phyloP scores from a whole-genome alignment of 2,329 filamentous ascomycete genomes.

The Paradendryphiella salina region DNA sequence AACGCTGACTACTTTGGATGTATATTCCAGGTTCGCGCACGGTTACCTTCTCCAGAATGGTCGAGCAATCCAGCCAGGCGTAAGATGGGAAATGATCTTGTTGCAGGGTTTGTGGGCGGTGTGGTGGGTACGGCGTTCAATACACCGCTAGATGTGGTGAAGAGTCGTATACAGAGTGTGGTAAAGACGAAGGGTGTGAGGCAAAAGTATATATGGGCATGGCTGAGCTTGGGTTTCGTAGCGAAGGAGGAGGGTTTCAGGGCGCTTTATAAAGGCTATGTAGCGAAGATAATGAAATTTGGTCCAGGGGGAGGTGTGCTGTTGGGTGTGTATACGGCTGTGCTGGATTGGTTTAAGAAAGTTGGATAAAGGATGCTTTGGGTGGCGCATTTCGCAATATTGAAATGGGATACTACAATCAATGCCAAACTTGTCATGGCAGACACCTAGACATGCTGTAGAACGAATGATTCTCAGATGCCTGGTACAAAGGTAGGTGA shows the following conservation, averaged over 20 bases:
- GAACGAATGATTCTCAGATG: no score
- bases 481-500: no score
- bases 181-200: conserved; percentile 30
- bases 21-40: conserved; percentile 36
- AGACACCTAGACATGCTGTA: no score
- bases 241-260: conserved; percentile 34
- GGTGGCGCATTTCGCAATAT: no score
- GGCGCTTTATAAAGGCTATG: conserved; percentile 39
- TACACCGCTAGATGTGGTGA: conserved; percentile 39
- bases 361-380: conserved; percentile 11
- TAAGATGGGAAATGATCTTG: conserved; percentile 36
- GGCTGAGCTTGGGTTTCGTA: conserved; percentile 33
- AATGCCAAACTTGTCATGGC: no score
- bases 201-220: conserved; percentile 37
- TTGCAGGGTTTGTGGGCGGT: conserved; percentile 37
- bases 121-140: conserved; percentile 38
- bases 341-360: conserved; percentile 26
- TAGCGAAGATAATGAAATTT: conserved; percentile 39
- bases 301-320: conserved; percentile 38
- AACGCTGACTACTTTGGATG: conserved; percentile 42
- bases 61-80: conserved; percentile 23
- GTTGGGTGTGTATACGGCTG: conserved; percentile 36
- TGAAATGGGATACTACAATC: no score
- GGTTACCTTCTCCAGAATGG: conserved; percentile 23
- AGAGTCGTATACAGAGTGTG: conserved; percentile 41